Evolutionary conservation across 2,329 filamentous ascomycete species (phyloP), one percentile per base, ranked within the genome.

Genomic region (Alternaria incomplexa): DNA sequence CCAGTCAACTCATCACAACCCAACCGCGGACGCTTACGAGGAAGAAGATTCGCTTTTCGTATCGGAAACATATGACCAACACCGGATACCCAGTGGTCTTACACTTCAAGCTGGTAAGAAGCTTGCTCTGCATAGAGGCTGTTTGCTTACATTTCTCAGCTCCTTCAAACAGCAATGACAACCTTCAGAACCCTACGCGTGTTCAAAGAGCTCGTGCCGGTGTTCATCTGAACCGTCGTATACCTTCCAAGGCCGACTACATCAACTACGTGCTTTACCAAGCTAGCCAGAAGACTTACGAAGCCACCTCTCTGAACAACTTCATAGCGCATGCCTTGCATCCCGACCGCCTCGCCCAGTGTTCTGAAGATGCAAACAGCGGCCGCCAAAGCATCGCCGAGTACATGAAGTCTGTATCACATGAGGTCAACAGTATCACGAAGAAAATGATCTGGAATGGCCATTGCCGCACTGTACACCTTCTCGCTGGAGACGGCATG

Each of bases 371-470:
- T 23, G 22, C 20, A 10, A 25, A 12, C 5, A 54, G 60, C 36
- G 11, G 20, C 5, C 23, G 15, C 5, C 53, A 52, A n/a, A 54
- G 17, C 10, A 17, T 73, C 10, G 40, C 61, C 12, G 36, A 28
- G 5, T 74, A 76, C 43, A 40, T 76, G 10, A 55, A 63, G 13
- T 60, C 63, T 0, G 65, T 76, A 2, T 52, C 53, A 11, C 47
- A 56, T n/a, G 68, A 71, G 40, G 60, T 72, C 10, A 63, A 63
- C 25, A 20, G 59, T n/a, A 65, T 74, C 25, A 53, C 67, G 6
- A 64, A 65, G 32, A 74, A 70, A 53, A 73, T 73, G 54, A 59
- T 72, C n/a, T 67, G 69, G 65, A 72, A 73, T 32, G 63, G 71
- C 10, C 69, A 73, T 36, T 66, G 52, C 23, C 70, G 67, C 12